These are phyloP conservation scores for Solanum raphanifolium DNA, from an alignment of 257 asterid genomes.

Conservation along the genomic window DNA sequence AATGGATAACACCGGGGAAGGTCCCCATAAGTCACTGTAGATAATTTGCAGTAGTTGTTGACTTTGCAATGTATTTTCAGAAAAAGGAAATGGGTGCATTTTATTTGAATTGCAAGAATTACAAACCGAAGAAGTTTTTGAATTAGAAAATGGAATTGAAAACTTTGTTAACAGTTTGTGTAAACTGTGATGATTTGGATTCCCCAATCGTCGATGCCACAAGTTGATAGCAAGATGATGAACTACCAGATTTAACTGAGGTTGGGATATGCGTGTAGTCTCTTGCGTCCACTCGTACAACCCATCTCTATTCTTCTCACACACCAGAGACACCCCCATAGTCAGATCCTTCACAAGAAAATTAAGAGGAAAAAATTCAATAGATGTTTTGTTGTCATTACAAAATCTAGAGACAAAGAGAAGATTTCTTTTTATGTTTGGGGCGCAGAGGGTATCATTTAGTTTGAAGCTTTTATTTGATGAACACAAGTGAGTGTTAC, in stretches of 20 bases:
- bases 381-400: too few relatives aligned
- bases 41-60: too few relatives aligned
- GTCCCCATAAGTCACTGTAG: too few relatives aligned
- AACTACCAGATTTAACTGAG: not conserved
- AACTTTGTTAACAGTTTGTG: not conserved
- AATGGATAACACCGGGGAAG: too few relatives aligned
- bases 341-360: not conserved
- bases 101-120: not conserved
- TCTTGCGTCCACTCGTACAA: not conserved
- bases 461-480: too few relatives aligned
- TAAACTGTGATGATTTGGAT: not conserved
- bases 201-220: not conserved
- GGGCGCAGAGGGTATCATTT: not conserved
- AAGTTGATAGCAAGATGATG: too few relatives aligned
- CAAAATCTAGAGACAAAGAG: not conserved
- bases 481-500: too few relatives aligned
- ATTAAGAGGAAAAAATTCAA: not conserved
- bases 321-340: not conserved
- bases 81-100: not conserved
- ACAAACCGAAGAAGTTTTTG: not conserved
- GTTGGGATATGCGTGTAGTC: not conserved
- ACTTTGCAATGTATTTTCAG: not conserved
- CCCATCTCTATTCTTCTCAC: too few relatives aligned
- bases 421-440: too few relatives aligned
- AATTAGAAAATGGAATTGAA: not conserved